phyloP scores from a whole-genome alignment of 768 basidiomycete genomes.

The Amanita rubescens region DNA sequence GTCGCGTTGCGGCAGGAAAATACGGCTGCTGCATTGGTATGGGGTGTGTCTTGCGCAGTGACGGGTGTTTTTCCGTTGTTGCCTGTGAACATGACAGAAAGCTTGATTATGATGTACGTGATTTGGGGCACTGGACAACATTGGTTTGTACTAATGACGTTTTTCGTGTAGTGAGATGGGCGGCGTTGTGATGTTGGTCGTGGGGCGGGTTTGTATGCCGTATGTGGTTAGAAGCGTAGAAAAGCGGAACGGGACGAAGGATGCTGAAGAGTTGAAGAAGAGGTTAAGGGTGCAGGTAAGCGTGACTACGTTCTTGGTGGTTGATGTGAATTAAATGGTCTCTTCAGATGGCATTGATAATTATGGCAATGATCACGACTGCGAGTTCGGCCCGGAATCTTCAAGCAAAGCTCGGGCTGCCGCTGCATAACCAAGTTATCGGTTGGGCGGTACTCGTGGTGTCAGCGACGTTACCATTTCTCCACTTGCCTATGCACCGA shows the following conservation, averaged over 20 bases:
- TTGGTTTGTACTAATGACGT: not conserved
- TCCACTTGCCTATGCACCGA: slow-evolving; percentile 25
- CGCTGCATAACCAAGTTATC: slow-evolving; percentile 45
- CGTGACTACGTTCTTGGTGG: not conserved
- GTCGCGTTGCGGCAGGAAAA: slow-evolving; percentile 20
- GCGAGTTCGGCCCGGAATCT: slow-evolving; percentile 50
- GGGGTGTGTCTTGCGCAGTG: slow-evolving; percentile 44
- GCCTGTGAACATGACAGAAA: slow-evolving; percentile 66
- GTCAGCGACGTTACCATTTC: slow-evolving; percentile 51
- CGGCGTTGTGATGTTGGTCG: slow-evolving; percentile 35
- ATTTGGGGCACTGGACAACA: not conserved
- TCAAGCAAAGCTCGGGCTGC: slow-evolving; percentile 60
- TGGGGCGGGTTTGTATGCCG: slow-evolving; percentile 19
- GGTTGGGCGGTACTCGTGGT: slow-evolving; percentile 55
- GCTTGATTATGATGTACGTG: slow-evolving; percentile 49
- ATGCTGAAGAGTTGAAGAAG: not conserved
- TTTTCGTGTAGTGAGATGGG: slow-evolving; percentile 35
- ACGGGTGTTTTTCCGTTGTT: slow-evolving; percentile 65
- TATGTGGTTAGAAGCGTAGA: slow-evolving; percentile 6
- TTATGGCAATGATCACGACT: slow-evolving; percentile 45
- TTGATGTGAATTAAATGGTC: too few relatives aligned
- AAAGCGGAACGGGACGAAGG: slow-evolving; percentile 1
- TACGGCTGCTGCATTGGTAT: slow-evolving; percentile 24
- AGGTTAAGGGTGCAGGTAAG: slow-evolving; percentile 7
- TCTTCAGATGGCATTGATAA: slow-evolving; percentile 27